A percentile compares a stretch with the other conserved stretches of the same genome.
phyloP scores from a whole-genome alignment of 345 rosid genomes.

The Litchi chinensis region DNA sequence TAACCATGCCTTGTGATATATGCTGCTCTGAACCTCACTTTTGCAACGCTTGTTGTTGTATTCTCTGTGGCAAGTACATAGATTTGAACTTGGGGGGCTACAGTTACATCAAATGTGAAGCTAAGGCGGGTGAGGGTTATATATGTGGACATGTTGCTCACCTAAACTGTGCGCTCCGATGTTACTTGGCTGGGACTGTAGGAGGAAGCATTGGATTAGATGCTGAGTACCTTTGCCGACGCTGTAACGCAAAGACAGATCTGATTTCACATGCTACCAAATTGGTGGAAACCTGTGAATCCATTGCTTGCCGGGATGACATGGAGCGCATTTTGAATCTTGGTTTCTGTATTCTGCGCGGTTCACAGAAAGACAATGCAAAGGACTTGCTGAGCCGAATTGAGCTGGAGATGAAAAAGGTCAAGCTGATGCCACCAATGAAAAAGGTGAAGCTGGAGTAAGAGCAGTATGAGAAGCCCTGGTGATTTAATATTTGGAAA shows the following conservation, averaged over 20 bases:
- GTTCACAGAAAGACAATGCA: conserved; percentile 55
- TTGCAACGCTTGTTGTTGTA: conserved; percentile 85
- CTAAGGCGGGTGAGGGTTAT: conserved; percentile 44
- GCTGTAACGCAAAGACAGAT: conserved; percentile 72
- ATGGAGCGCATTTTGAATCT: conserved; percentile 60
- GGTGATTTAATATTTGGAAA: too few species aligned
- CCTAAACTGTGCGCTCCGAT: conserved; percentile 74
- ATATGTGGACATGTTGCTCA: conserved; percentile 88
- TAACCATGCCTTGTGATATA: conserved; percentile 70
- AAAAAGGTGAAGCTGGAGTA: not conserved
- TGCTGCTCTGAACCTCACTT: conserved; percentile 76
- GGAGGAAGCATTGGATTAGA: conserved; percentile 86
- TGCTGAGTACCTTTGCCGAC: conserved; percentile 82
- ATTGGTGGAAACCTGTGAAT: conserved; percentile 57
- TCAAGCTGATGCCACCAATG: conserved; percentile 29
- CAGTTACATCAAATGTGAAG: conserved; percentile 75
- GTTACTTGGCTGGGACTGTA: conserved; percentile 82
- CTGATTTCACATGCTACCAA: conserved; percentile 63
- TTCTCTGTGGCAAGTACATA: conserved; percentile 69
- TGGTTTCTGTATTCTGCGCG: conserved; percentile 61
- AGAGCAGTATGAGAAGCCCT: too few species aligned
- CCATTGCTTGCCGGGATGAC: conserved; percentile 49
- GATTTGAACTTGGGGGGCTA: conserved; percentile 54
- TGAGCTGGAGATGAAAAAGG: conserved; percentile 60
- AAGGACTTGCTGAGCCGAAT: conserved; percentile 49